Conservation (phyloP, 2,329 filamentous ascomycete genomes). For the Pestalotiopsis sp. region DNA sequence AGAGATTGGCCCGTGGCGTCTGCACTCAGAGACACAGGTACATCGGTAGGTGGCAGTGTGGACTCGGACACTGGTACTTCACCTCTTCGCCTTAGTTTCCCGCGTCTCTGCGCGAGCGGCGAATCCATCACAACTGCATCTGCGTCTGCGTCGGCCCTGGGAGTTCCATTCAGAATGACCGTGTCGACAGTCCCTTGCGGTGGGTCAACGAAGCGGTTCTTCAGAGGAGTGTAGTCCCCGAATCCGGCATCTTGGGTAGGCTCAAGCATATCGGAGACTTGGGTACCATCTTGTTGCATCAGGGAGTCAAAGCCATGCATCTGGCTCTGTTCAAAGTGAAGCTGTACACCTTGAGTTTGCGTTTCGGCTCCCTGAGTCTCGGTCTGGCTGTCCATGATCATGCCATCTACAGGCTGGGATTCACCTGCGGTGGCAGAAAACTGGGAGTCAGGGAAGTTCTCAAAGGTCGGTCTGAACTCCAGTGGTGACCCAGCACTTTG, state of each 20-base stretch:
- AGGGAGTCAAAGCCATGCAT: constrained; percentile 59
- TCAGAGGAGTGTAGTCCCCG: constrained; percentile 70
- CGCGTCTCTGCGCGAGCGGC: constrained; percentile 62
- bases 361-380: constrained; percentile 40
- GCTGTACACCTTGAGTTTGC: constrained; percentile 46
- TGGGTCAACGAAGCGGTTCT: constrained; percentile 62
- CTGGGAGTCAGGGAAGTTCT: constrained; percentile 58
- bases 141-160: constrained; percentile 5
- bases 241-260: constrained; percentile 82
- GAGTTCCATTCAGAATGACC: constrained; percentile 49
- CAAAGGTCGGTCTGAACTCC: constrained; percentile 56
- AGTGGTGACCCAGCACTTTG: constrained; percentile 38
- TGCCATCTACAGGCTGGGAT: constrained; percentile 44
- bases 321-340: constrained; percentile 63
- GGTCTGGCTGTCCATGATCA: constrained; percentile 49
- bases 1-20: constrained; percentile 40
- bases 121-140: constrained; percentile 53
- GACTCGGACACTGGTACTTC: constrained; percentile 19
- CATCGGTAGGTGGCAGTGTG: constrained; percentile 46
- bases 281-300: constrained; percentile 52
- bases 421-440: constrained; percentile 62
- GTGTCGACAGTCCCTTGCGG: constrained; percentile 73
- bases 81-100: constrained; percentile 41
- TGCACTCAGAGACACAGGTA: constrained; percentile 28
- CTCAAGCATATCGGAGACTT: constrained; percentile 69